Evolutionary conservation across 305 asterid species (phyloP), one percentile per base, ranked within the genome.

Genomic region (Solanum chacoense): DNA sequence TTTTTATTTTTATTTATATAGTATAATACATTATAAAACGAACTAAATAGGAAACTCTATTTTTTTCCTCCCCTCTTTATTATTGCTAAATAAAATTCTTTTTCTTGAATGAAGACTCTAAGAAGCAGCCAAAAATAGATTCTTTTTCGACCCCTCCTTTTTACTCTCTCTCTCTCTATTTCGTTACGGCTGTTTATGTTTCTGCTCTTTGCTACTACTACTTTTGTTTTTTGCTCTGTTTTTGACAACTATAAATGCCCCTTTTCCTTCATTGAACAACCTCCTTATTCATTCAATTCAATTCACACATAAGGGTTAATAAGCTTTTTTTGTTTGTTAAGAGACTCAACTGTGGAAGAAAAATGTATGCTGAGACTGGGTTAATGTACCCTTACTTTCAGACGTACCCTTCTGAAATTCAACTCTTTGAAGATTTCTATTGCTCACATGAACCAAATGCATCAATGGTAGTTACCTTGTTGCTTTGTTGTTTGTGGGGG

Each of bases 351-450:
- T 63, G 67, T 37, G 5, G 72, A 88, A 18, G 28, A 92, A 90
- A 88, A 94, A 96, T 96, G 99, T 95, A 94, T 93, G 96, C 98
- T 14, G 97, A 95, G 85, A 92, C 94, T 35, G 99, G 90, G 90
- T 88, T 92, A 90, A 92, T 91, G 94, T 92, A 88, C 89, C 98
- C 98, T 63, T 96, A 93, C 88, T 94, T 94, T 90, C 95, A 94
- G 50, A 92, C 85, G 91, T 94, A 93, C 94, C 69, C 95, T 87
- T 95, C 91, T 88, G 95, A 94, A 85, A 71, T 91, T 89, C 98
- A 93, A 87, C 96, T 91, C 9, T 85, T 93, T 90, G 95, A 94
- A n/a, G 98, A 93, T 6, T 93, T 96, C 90, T 92, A 88, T 87
- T 90, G 93, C 93, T 91, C 93, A 8, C 93, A 89, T 40, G 95